Conservation (phyloP, 805 yeast species). For the Teunomyces tritomae region DNA sequence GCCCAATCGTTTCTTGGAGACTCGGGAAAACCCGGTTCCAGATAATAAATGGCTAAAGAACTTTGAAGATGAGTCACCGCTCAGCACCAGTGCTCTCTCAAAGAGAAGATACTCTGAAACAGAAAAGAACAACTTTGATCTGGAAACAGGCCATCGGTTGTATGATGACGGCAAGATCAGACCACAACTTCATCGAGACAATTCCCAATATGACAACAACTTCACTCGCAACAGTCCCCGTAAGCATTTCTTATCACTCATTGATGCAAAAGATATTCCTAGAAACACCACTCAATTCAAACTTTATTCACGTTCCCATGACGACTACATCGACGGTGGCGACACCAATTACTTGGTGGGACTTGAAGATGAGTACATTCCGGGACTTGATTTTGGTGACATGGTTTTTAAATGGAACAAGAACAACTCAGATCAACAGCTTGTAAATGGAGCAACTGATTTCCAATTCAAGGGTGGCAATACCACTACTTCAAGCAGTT, state of each 20-base stretch:
- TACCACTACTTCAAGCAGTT: not conserved
- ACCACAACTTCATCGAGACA: conserved; percentile 25
- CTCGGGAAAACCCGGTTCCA: not conserved
- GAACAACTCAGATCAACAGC: conserved; percentile 16
- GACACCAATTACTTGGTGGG: conserved; percentile 36
- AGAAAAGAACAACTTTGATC: conserved; percentile 59
- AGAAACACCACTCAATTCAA: conserved; percentile 10
- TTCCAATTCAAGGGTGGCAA: not conserved
- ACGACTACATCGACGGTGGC: conserved; percentile 13
- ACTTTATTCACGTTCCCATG: conserved; percentile 34
- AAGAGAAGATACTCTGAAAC: conserved; percentile 62
- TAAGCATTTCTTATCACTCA: not conserved
- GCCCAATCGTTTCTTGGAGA: not conserved
- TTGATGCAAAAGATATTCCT: not conserved
- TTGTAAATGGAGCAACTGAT: not conserved
- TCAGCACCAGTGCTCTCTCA: not conserved
- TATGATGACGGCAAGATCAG: conserved; percentile 53
- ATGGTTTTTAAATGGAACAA: conserved; percentile 47
- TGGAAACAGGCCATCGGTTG: conserved; percentile 50
- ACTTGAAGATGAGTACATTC: conserved; percentile 74
- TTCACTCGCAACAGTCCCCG: conserved; percentile 11
- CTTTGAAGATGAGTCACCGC: not conserved
- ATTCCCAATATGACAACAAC: conserved; percentile 7
- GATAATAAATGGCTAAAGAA: not conserved
- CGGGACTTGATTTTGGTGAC: conserved; percentile 60